These are phyloP conservation scores for Cupressus sempervirens DNA, from an alignment of 75 land plant genomes.

Conservation along the genomic window DNA sequence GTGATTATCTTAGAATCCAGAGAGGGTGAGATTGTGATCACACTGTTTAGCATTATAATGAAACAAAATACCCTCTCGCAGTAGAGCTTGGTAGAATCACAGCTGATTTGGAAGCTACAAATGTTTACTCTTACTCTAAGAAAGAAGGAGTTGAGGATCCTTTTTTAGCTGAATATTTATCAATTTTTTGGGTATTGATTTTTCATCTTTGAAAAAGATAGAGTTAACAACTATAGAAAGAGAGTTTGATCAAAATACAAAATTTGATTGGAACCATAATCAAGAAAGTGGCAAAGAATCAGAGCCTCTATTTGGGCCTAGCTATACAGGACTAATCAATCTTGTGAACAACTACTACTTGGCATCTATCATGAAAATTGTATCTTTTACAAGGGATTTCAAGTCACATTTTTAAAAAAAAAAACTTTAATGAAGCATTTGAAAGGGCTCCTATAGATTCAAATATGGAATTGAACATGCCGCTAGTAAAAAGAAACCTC, in stretches of 20 bases:
- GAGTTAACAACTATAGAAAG: constrained; percentile 98
- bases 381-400: constrained; percentile 77
- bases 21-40: too few relatives aligned
- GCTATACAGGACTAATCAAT: constrained; percentile 95
- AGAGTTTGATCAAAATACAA: constrained; percentile 96
- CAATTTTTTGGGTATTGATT: too few relatives aligned
- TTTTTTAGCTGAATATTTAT: too few relatives aligned
- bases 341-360: constrained; percentile 99
- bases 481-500: too few relatives aligned
- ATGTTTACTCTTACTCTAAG: too few relatives aligned
- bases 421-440: constrained; percentile 68
- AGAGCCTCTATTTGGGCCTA: constrained; percentile 93
- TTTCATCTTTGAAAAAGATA: too few relatives aligned
- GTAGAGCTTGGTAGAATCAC: too few relatives aligned
- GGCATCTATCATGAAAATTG: constrained; percentile 94
- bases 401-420: constrained; percentile 46
- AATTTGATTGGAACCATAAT: constrained; percentile 99
- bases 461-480: constrained; percentile 86
- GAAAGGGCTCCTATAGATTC: constrained; percentile 93
- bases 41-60: too few relatives aligned
- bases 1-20: too few relatives aligned
- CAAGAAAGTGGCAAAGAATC: constrained; percentile 98
- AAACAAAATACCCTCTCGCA: too few relatives aligned
- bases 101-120: too few relatives aligned
- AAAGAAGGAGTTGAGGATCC: too few relatives aligned